Evolutionary conservation across 495 filamentous ascomycete species (phyloP), one percentile per base, ranked within the genome.

Genomic region (Penicillium mononematosum): DNA sequence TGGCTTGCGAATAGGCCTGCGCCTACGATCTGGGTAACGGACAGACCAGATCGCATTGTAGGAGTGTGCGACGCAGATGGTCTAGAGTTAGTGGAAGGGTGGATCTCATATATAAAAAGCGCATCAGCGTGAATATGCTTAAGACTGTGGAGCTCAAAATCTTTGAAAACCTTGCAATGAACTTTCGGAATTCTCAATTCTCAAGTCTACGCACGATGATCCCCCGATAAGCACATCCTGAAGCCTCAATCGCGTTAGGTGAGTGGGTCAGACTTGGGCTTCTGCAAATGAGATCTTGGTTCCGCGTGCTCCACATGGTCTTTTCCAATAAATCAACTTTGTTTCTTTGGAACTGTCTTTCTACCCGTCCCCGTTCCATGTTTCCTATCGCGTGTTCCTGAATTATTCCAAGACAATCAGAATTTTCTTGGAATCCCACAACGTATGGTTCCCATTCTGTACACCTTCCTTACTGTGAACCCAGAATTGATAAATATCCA

Each of bases 141-240:
- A 31, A 20, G 8, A 8, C 27, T 17, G 50, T 53, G 50, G 50
- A 53, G 50, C 27, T 29, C 24, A 8, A 12, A 10, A 24, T 12
- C 34, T n/a, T 27, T 25, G 48, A 27, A 39, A 53, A 53, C 12
- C 38, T 53, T 19, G 50, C 27, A 17, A 17, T 39, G 16, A 34
- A n/a, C 36, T 39, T 38, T 39, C 0, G 2, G 16, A 11, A 32
- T 6, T 25, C 27, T 31, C 27, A 19, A 2, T 29, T 53, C 24
- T 16, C 17, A 29, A 5, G 29, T 53, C 20, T 53, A 50, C 47
- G 47, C 50, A n/a, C 25, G 39, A 53, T 41, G 9, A 53, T 53
- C 38, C 42, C 42, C 38, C 12, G 39, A 53, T 53, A 53, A 53
- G 50, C 36, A 42, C 47, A 42, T 24, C 27, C 25, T 53, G 9